Evolutionary conservation across 2,329 filamentous ascomycete genomes (phyloP).

Genomic region (Eutypa lata): DNA sequence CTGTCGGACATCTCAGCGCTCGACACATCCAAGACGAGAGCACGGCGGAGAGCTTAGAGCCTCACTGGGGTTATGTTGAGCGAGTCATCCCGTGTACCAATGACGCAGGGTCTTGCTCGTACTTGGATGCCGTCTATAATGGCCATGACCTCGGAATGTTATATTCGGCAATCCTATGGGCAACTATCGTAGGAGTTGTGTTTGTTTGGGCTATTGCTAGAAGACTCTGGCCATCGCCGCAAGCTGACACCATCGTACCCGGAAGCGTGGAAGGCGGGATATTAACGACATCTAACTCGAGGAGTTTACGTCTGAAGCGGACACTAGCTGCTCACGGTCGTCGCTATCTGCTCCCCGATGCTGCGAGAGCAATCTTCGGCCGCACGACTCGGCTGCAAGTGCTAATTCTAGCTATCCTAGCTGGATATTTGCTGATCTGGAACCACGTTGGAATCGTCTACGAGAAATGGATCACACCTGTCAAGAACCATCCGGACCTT

Average conservation of each 20-base stretch:
- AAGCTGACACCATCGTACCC: constrained; percentile 18
- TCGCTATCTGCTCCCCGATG: constrained; percentile 59
- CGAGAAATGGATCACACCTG: constrained; percentile 66
- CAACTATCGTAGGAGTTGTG: constrained; percentile 40
- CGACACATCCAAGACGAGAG: constrained; percentile 45
- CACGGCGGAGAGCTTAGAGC: constrained; percentile 34
- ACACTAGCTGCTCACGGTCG: constrained; percentile 41
- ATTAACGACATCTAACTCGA: constrained; percentile 5
- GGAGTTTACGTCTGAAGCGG: constrained; percentile 27
- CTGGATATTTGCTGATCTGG: constrained; percentile 64
- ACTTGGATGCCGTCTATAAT: constrained; percentile 50
- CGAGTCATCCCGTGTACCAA: constrained; percentile 55
- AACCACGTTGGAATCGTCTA: constrained; percentile 68
- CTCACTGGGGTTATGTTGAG: constrained; percentile 56
- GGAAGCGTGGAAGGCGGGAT: constrained; percentile 12
- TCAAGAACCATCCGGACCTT: constrained; percentile 51
- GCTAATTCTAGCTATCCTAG: constrained; percentile 53
- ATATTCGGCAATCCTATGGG: constrained; percentile 50
- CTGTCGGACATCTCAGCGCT: constrained; percentile 11
- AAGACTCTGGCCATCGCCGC: constrained; percentile 19
- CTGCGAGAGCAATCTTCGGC: constrained; percentile 57
- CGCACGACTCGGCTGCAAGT: constrained; percentile 67
- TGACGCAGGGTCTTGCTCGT: constrained; percentile 55
- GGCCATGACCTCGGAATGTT: constrained; percentile 49
- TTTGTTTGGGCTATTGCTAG: constrained; percentile 39